Percentiles rank a stretch among this genome's conserved stretches.
These are phyloP conservation scores for Sparassis latifolia DNA, from an alignment of 1,284 basidiomycete species.

Conservation along the genomic window DNA sequence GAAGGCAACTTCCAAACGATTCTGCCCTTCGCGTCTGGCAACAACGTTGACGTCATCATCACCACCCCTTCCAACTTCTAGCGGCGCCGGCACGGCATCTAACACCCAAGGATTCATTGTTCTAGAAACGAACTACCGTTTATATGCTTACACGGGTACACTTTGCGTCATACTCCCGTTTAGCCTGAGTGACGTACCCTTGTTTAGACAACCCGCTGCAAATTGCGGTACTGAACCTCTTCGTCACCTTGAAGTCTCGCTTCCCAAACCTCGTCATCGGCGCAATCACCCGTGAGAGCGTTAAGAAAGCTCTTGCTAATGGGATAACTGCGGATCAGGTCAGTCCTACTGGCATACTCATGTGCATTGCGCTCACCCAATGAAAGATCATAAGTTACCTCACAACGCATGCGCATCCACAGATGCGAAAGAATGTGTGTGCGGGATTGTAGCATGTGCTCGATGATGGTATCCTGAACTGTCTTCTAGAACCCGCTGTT, in stretches of 20 bases:
- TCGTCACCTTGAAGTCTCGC: conserved; percentile 87
- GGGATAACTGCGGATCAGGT: conserved; percentile 97
- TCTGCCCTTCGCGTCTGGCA: conserved; percentile 94
- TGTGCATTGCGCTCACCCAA: too few relatives aligned
- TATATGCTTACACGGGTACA: conserved; percentile 95
- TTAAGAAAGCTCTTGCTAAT: conserved; percentile 89
- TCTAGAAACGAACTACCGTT: conserved; percentile 96
- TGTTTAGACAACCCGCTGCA: conserved; percentile 85
- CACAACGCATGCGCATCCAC: conserved; percentile 91
- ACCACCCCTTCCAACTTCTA: conserved; percentile 61
- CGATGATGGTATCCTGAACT: not conserved
- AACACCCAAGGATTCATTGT: conserved; percentile 86
- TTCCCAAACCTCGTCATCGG: conserved; percentile 97
- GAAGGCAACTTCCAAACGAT: conserved; percentile 67
- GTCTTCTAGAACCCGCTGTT: conserved; percentile 72
- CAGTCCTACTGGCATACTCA: conserved; percentile 1
- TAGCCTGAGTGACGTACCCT: not conserved
- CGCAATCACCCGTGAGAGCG: conserved; percentile 89
- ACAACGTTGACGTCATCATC: conserved; percentile 88
- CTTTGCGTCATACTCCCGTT: conserved; percentile 12
- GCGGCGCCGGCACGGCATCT: conserved; percentile 47
- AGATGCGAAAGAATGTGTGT: conserved; percentile 91
- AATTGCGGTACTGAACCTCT: conserved; percentile 93
- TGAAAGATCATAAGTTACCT: conserved; percentile 91
- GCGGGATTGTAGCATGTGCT: not conserved